These are phyloP conservation scores for Gentiana straminea DNA, from an alignment of 257 asterid genomes.

Conservation along the genomic window DNA sequence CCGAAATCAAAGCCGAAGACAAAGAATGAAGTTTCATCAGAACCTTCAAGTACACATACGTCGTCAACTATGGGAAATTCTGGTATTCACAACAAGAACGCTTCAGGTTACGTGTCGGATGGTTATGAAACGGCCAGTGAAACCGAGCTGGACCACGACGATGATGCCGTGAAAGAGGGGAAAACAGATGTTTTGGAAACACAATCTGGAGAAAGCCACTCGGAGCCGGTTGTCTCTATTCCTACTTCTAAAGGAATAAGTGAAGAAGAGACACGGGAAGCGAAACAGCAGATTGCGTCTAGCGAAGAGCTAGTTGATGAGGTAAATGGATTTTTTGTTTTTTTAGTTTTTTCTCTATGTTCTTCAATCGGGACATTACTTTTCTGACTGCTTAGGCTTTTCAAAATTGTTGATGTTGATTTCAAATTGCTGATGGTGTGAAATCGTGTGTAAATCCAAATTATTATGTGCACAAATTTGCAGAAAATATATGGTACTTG, in stretches of 20 bases:
- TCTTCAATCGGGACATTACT: not conserved
- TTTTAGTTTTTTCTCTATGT: too few relatives aligned
- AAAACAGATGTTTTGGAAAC: not conserved
- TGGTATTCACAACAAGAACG: not conserved
- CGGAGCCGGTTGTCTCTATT: not conserved
- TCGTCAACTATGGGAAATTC: conserved; percentile 1
- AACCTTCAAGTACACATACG: not conserved
- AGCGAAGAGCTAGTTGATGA: conserved; percentile 11
- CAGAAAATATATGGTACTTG: too few relatives aligned
- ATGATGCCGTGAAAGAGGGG: conserved; percentile 4
- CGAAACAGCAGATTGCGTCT: conserved; percentile 1
- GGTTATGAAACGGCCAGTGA: conserved; percentile 98
- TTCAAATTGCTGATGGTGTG: too few relatives aligned
- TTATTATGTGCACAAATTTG: too few relatives aligned
- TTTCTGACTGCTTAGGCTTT: too few relatives aligned
- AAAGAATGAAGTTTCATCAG: conserved; percentile 5
- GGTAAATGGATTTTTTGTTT: not conserved
- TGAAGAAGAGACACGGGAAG: not conserved
- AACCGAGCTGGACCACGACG: conserved; percentile 48
- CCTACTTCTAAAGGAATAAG: conserved; percentile 2
- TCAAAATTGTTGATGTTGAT: too few relatives aligned
- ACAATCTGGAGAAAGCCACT: not conserved
- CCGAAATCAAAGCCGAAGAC: not conserved
- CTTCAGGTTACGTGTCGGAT: conserved; percentile 52
- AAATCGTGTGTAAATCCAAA: too few relatives aligned